Conservation (phyloP, 2,329 filamentous ascomycete species). For the Exophiala spinifera region DNA sequence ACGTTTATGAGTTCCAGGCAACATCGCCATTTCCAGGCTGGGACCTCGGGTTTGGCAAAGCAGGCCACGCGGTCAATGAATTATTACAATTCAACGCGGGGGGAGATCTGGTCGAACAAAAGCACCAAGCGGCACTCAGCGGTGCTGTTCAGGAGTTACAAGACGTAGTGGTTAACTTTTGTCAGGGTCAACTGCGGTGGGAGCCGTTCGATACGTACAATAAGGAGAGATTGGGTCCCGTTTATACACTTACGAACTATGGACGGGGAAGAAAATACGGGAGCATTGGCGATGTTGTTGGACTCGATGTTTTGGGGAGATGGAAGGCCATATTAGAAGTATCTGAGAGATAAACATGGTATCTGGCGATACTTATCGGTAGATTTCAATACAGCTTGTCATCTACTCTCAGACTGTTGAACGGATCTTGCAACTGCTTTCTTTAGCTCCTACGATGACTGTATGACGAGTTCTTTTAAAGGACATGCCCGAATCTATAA, state of each 20-base stretch:
- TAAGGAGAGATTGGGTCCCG: not conserved
- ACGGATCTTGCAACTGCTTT: no score
- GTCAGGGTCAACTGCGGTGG: not conserved
- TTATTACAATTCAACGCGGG: not conserved
- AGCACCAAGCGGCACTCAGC: not conserved
- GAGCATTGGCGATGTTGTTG: not conserved
- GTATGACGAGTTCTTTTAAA: no score
- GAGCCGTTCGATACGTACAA: not conserved
- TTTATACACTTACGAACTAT: conserved; percentile 1
- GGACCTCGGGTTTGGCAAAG: not conserved
- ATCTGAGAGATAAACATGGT: not conserved
- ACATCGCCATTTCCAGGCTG: not conserved
- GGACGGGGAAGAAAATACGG: not conserved
- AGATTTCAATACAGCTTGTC: no score
- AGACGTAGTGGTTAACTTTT: not conserved
- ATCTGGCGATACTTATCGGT: no score
- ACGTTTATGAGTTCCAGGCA: not conserved
- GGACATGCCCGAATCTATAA: no score
- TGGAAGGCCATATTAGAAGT: not conserved
- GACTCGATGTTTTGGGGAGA: not conserved
- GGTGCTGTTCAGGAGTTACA: conserved; percentile 1
- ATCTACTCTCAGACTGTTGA: no score
- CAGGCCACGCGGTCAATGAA: conserved; percentile 1
- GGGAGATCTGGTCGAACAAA: not conserved
- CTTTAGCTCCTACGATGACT: no score